Evolutionary conservation across 305 asterid species (phyloP).

Genomic region (Plantago coronopus): DNA sequence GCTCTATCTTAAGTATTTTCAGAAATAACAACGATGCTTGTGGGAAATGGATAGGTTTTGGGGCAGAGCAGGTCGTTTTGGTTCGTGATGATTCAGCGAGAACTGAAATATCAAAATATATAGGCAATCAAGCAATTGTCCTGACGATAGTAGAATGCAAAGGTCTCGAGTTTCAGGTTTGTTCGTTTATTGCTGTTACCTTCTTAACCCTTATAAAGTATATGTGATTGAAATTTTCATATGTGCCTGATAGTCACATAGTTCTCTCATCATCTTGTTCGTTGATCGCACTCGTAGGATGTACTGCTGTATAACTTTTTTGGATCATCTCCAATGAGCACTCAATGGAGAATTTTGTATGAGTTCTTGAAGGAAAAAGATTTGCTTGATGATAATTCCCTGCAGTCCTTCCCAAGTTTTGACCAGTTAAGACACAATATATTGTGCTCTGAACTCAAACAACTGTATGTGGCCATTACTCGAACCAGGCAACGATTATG

Average conservation of each 20-base stretch:
- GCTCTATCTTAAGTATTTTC: constrained; percentile 48
- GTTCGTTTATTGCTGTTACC: too few species aligned
- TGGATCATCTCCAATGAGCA: constrained; percentile 56
- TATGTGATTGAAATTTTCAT: not conserved
- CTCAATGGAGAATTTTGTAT: constrained; percentile 70
- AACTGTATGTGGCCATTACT: constrained; percentile 64
- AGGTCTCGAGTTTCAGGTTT: constrained; percentile 72
- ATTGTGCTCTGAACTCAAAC: constrained; percentile 70
- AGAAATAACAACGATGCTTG: constrained; percentile 34
- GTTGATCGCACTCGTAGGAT: constrained; percentile 37
- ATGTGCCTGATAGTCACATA: not conserved
- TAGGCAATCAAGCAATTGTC: constrained; percentile 56
- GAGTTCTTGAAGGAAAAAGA: constrained; percentile 47
- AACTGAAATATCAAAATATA: constrained; percentile 35
- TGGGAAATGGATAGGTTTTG: constrained; percentile 52
- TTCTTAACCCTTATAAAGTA: not conserved
- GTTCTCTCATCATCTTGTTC: not conserved
- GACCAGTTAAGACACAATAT: constrained; percentile 47
- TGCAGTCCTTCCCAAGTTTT: constrained; percentile 46
- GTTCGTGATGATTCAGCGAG: constrained; percentile 50
- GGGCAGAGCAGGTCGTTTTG: constrained; percentile 70
- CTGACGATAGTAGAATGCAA: constrained; percentile 68
- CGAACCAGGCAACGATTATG: constrained; percentile 71
- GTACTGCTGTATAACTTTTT: constrained; percentile 66
- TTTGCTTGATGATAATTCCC: constrained; percentile 35